These are phyloP conservation scores for Sarocladium brachiariae DNA, from an alignment of 2,329 filamentous ascomycete genomes.

Conservation along the genomic window DNA sequence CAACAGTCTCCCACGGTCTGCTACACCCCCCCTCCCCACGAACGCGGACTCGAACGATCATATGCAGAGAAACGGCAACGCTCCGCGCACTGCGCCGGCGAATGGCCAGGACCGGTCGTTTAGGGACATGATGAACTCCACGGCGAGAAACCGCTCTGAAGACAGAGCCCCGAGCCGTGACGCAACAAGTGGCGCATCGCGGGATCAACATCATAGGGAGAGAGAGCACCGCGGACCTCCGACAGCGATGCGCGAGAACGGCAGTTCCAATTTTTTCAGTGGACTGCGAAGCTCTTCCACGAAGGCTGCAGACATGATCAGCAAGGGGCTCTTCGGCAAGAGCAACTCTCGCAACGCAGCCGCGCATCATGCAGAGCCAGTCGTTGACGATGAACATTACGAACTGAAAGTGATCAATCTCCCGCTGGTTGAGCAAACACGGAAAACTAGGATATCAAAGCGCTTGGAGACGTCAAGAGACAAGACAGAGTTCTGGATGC, in stretches of 20 bases:
- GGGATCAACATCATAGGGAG: constrained; percentile 28
- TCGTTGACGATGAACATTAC: constrained; percentile 76
- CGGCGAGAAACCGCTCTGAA: constrained; percentile 62
- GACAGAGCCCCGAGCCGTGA: constrained; percentile 53
- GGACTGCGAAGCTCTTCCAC: constrained; percentile 67
- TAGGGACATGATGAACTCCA: constrained; percentile 60
- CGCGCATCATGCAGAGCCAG: constrained; percentile 57
- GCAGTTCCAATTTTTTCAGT: constrained; percentile 59
- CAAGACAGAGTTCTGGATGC: constrained; percentile 99
- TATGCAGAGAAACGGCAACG: constrained; percentile 21
- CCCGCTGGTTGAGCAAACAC: constrained; percentile 80
- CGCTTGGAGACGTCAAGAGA: constrained; percentile 80
- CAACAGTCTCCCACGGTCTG: constrained; percentile 29
- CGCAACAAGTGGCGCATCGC: constrained; percentile 25
- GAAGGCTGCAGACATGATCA: constrained; percentile 72
- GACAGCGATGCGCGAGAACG: constrained; percentile 53
- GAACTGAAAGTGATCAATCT: constrained; percentile 78
- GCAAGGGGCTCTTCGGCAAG: constrained; percentile 79
- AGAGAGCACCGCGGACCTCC: constrained; percentile 43
- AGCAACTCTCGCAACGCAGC: constrained; percentile 60
- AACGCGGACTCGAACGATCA: constrained; percentile 14
- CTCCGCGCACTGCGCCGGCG: constrained; percentile 52
- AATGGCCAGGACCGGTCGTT: constrained; percentile 59
- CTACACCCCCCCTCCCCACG: constrained; percentile 17
- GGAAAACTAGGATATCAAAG: constrained; percentile 86